Conservation (phyloP, 768 basidiomycete genomes). For the Tylopilus rubrobrunneus region DNA sequence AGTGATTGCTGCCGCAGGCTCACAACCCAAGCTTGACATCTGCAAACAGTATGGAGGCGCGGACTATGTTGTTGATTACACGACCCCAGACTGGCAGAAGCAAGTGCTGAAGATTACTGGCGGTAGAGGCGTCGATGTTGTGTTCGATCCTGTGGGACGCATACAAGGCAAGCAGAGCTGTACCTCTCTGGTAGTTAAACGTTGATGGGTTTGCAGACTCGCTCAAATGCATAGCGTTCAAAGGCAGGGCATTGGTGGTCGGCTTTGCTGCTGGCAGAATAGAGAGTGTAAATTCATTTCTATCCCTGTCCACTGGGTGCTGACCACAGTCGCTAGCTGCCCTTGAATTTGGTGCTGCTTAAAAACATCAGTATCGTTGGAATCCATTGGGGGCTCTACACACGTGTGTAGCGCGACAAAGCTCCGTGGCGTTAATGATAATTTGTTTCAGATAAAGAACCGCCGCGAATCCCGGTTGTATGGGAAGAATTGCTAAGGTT, state of each 20-base stretch:
- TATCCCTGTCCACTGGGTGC: not conserved
- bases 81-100: constrained; percentile 79
- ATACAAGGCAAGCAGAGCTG: constrained; percentile 48
- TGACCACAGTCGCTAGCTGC: constrained; percentile 48
- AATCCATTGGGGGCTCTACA: constrained; percentile 83
- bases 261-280: constrained; percentile 47
- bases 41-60: constrained; percentile 76
- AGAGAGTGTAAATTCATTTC: constrained; percentile 14
- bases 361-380: constrained; percentile 87
- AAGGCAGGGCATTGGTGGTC: constrained; percentile 88
- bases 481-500: constrained; percentile 70
- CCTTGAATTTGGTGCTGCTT: constrained; percentile 76
- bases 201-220: constrained; percentile 46
- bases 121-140: constrained; percentile 81
- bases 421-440: not conserved
- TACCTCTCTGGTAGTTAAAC: not conserved
- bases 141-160: constrained; percentile 84
- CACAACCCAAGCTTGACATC: constrained; percentile 73
- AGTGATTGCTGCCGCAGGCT: constrained; percentile 92
- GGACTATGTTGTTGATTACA: constrained; percentile 81
- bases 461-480: constrained; percentile 56
- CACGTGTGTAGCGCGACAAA: constrained; percentile 40
- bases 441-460: constrained; percentile 54
- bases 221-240: constrained; percentile 92
- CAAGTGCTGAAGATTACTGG: constrained; percentile 79